A percentile compares a stretch with the other conserved stretches of the same genome.
Evolutionary conservation across 495 filamentous ascomycete species (phyloP).

Genomic region (Annulohypoxylon stygium): DNA sequence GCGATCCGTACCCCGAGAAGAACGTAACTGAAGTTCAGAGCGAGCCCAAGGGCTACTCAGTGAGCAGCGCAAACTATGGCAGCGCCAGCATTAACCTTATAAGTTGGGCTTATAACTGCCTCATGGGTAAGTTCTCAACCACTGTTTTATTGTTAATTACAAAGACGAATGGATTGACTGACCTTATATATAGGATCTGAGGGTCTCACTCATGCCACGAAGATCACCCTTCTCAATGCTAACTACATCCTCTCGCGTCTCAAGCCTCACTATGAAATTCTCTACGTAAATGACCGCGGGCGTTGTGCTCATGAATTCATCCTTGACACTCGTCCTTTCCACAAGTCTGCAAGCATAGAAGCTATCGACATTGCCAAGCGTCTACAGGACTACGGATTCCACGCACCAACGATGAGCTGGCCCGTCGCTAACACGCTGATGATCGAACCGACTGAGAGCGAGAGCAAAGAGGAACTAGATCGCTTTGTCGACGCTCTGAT

Average conservation of each 20-base stretch:
- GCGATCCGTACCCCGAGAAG: conserved; percentile 65
- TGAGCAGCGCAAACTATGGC: conserved; percentile 90
- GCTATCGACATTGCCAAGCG: conserved; percentile 98
- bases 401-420: conserved; percentile 98
- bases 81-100: conserved; percentile 96
- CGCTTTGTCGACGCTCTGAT: conserved; percentile 95
- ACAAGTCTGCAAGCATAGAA: conserved; percentile 86
- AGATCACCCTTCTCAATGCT: conserved; percentile 93
- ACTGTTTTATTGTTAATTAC: conserved; percentile 6
- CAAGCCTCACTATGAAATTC: conserved; percentile 87
- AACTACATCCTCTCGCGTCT: conserved; percentile 97
- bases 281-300: conserved; percentile 90
- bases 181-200: conserved; percentile 66
- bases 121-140: conserved; percentile 76
- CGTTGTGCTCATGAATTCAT: conserved; percentile 99
- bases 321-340: conserved; percentile 88
- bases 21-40: neutral
- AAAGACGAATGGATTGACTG: conserved; percentile 22
- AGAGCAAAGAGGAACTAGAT: conserved; percentile 93
- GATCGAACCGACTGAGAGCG: conserved; percentile 98
- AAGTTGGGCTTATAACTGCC: conserved; percentile 96
- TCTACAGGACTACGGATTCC: conserved; percentile 98
- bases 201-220: conserved; percentile 93
- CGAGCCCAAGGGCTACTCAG: conserved; percentile 58
- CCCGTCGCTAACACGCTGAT: conserved; percentile 96